Percentiles rank a stretch among this genome's conserved stretches.
Evolutionary conservation across 257 asterid species (phyloP).

Genomic region (Jasminum sambac): DNA sequence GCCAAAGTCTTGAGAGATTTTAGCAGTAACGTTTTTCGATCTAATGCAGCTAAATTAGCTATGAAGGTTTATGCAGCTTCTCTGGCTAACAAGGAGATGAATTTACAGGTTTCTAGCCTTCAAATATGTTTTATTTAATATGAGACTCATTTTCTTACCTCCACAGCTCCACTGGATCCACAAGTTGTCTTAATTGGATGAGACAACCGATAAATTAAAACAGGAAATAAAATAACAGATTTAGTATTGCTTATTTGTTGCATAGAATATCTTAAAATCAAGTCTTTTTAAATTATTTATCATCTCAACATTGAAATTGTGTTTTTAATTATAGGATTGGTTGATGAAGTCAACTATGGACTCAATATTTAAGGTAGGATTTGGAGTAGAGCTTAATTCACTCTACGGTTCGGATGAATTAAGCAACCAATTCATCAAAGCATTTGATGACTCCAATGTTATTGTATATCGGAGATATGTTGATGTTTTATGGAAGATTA

Average conservation of each 20-base stretch:
- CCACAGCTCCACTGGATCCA: too few relatives aligned
- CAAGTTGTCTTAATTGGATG: too few relatives aligned
- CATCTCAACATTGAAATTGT: neutral
- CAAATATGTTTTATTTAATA: neutral
- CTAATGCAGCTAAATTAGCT: constrained; percentile 54
- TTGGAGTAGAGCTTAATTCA: constrained; percentile 65
- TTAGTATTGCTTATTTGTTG: too few relatives aligned
- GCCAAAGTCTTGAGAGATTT: constrained; percentile 57
- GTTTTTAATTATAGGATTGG: constrained; percentile 49
- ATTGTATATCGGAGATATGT: constrained; percentile 50
- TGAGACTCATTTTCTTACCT: too few relatives aligned
- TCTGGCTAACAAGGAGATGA: neutral
- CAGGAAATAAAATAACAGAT: too few relatives aligned
- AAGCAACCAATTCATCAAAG: constrained; percentile 44
- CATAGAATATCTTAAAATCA: neutral
- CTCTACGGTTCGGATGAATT: constrained; percentile 43
- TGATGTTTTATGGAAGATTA: constrained; percentile 57
- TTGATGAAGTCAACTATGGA: constrained; percentile 69
- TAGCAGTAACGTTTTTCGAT: constrained; percentile 56
- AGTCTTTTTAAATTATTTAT: neutral
- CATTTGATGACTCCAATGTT: constrained; percentile 66
- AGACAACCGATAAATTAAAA: too few relatives aligned
- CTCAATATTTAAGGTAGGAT: constrained; percentile 63
- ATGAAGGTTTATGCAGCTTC: constrained; percentile 36
- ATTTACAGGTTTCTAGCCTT: neutral